Percentiles rank a stretch among this genome's conserved stretches.
These are phyloP conservation scores for Podospora tetraspora DNA, from an alignment of 495 filamentous ascomycete genomes.

Conservation along the genomic window DNA sequence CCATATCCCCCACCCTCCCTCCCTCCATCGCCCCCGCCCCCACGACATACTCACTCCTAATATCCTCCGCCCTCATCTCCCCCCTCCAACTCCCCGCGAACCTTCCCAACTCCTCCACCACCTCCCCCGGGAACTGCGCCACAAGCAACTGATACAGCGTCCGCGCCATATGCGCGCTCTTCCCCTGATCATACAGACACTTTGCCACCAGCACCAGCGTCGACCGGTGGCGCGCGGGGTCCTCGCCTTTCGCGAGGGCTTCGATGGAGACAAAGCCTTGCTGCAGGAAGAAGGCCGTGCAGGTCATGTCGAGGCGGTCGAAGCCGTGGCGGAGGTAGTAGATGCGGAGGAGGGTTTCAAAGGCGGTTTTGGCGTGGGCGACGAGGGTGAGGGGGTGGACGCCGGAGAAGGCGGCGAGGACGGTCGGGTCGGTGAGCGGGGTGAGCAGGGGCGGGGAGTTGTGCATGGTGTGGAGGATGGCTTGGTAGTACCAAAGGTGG, in stretches of 20 bases:
- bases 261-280: conserved; percentile 17
- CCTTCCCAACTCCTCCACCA: not conserved
- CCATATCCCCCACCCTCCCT: not conserved
- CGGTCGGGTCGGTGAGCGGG: not conserved
- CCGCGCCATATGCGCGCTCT: conserved; percentile 8
- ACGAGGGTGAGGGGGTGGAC: not conserved
- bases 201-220: conserved; percentile 30
- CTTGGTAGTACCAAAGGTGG: not conserved
- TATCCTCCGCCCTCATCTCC: not conserved
- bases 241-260: not conserved
- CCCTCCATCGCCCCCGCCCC: not conserved
- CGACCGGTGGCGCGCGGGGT: conserved; percentile 20
- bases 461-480: not conserved
- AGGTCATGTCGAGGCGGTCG: conserved; percentile 24
- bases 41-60: not conserved
- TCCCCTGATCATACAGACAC: conserved; percentile 28
- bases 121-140: not conserved
- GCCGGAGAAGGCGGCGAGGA: not conserved
- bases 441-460: not conserved
- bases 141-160: not conserved
- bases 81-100: conserved; percentile 1
- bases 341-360: conserved; percentile 30
- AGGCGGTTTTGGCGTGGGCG: conserved; percentile 10
- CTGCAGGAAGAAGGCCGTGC: conserved; percentile 22
- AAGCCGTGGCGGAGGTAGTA: conserved; percentile 35